Percentiles rank a stretch among this genome's conserved stretches.
Conservation (phyloP, 345 rosid species). For the Brassica carinata region DNA sequence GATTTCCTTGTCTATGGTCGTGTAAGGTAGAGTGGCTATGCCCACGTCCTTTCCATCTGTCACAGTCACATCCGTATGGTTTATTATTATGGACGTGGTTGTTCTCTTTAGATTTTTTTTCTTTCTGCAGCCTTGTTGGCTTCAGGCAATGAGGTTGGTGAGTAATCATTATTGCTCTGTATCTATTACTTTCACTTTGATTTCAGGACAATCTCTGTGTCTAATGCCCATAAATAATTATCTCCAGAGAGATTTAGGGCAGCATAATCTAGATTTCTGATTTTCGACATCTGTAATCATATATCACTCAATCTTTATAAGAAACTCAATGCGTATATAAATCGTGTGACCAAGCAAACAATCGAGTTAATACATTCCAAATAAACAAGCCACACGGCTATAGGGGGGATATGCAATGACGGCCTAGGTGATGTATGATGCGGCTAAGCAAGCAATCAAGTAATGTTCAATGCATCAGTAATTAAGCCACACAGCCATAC, state of each 20-base stretch:
- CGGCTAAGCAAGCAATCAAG: neutral
- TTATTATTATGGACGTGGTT: neutral
- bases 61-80: too few species aligned
- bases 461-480: neutral
- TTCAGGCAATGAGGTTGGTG: neutral
- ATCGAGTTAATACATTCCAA: neutral
- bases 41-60: neutral
- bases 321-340: too few species aligned
- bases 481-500: neutral
- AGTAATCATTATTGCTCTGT: neutral
- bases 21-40: neutral
- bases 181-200: neutral
- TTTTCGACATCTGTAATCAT: neutral
- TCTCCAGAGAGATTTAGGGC: neutral
- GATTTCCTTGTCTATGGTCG: too few species aligned
- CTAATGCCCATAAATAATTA: neutral
- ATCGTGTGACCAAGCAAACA: too few species aligned
- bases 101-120: neutral
- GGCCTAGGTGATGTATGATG: neutral
- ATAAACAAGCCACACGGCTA: neutral
- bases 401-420: neutral
- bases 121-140: neutral
- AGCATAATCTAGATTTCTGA: neutral
- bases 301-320: too few species aligned
- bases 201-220: neutral